Evolutionary conservation across 2,329 filamentous ascomycete genomes (phyloP).

Genomic region (Neospermospora avenae): DNA sequence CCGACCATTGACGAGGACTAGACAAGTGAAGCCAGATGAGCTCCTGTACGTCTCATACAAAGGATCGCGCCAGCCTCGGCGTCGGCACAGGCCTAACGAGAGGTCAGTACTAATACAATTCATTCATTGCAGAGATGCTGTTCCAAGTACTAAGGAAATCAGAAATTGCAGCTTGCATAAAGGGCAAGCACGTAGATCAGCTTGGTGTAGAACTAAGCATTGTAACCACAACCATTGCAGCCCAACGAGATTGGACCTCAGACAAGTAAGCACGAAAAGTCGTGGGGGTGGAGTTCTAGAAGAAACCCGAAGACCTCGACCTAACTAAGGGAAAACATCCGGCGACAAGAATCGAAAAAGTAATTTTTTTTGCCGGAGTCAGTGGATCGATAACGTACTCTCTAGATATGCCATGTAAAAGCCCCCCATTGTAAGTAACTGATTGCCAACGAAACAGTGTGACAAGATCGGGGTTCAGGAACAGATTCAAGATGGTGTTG

Average conservation of each 20-base stretch:
- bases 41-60: constrained; percentile 79
- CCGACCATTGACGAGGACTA: constrained; percentile 91
- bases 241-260: constrained; percentile 10
- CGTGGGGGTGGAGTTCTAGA: constrained; percentile 18
- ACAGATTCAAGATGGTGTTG: constrained; percentile 19
- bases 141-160: constrained; percentile 15
- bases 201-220: constrained; percentile 18
- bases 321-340: constrained; percentile 14
- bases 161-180: constrained; percentile 6
- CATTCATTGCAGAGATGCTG: constrained; percentile 17
- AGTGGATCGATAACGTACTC: constrained; percentile 34
- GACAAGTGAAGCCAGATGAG: constrained; percentile 76
- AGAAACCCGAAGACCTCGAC: constrained; percentile 15
- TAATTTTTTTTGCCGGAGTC: constrained; percentile 21
- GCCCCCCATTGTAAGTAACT: constrained; percentile 50
- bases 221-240: constrained; percentile 14
- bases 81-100: constrained; percentile 79
- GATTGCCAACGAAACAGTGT: constrained; percentile 21
- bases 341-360: constrained; percentile 27
- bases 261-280: constrained; percentile 14
- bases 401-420: constrained; percentile 55
- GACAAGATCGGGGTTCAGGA: constrained; percentile 23
- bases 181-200: constrained; percentile 6
- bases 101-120: constrained; percentile 27
- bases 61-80: constrained; percentile 90